Base-by-base conservation (phyloP, 75 land plant species). In the Pseudotsuga menziesii region DNA sequence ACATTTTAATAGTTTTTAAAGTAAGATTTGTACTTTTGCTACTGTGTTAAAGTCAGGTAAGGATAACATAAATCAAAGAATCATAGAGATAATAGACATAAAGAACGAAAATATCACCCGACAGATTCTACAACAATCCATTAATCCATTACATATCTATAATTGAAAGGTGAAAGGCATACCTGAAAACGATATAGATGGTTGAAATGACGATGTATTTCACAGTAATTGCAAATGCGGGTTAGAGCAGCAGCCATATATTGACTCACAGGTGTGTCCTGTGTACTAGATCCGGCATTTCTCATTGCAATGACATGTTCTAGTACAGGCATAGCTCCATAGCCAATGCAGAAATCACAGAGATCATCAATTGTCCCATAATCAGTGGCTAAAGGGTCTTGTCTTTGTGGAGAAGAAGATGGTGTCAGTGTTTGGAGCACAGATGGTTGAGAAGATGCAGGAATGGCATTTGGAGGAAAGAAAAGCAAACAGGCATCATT, bases 121-220 rank as follows among this genome's bases (percentile, higher is more conserved):
- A 4, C 19, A 64, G 41, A 5, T 17, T 17, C n/a, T 35, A 32
- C 1, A 26, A 64, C 39, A 61, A 59, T 9, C 54, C 54, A 48
- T 48, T 39, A 61, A 59, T 9, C 54, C 54, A 48, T 48, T 39
- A 9, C 17, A 63, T 41, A 3, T 15, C 26, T 20, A 64, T 29
- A 9, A 60, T 20, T 35, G 17, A 72, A n/a, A 17, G 22, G 20
- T 64, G 69, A 64, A 32, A 64, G 11, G 9, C 56, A 41, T 80
- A 97, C 99, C 98, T 92, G 98, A 84, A 97, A 97, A 78, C 87
- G 84, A 82, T 97, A 97, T 6, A 97, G 87, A 83, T 84, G 94
- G 83, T 95, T 97, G 84, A 97, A 97, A 89, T 93, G 98, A 23
- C 83, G 82, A 81, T 97, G 99, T 9, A 85, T 88, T 84, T 97